These are phyloP conservation scores for Favolaschia claudopus DNA, from an alignment of 768 basidiomycete genomes.

Conservation along the genomic window DNA sequence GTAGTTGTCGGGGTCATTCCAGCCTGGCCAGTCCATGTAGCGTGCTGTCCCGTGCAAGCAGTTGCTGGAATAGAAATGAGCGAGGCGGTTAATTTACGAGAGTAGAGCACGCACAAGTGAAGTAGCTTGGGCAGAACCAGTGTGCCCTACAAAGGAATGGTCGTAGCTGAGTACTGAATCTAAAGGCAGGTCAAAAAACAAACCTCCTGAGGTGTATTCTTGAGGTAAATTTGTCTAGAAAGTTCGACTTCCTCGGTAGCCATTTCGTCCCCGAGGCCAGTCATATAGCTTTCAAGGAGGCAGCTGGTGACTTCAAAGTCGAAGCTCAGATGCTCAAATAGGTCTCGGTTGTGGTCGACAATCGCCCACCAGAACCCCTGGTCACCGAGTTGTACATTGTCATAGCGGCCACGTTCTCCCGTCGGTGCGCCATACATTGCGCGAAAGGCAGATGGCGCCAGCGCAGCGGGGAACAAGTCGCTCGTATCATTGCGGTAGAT, in stretches of 20 bases:
- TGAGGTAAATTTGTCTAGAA: conserved; percentile 41
- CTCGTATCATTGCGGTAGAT: conserved; percentile 41
- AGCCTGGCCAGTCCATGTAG: conserved; percentile 55
- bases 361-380: conserved; percentile 65
- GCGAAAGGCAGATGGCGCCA: conserved; percentile 50
- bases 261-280: conserved; percentile 50
- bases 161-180: background rate
- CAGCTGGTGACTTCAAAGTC: conserved; percentile 61
- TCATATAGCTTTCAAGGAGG: conserved; percentile 53
- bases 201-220: conserved; percentile 49
- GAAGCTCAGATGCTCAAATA: conserved; percentile 51
- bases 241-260: conserved; percentile 44
- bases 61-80: conserved; percentile 38
- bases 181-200: background rate
- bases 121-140: conserved; percentile 53
- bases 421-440: conserved; percentile 52
- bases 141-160: conserved; percentile 41
- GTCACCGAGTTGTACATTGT: conserved; percentile 57
- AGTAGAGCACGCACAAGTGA: conserved; percentile 51
- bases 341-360: conserved; percentile 47
- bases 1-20: conserved; percentile 49
- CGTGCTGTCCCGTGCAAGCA: conserved; percentile 50
- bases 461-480: conserved; percentile 36
- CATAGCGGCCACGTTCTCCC: conserved; percentile 44
- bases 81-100: background rate